Evolutionary conservation across 257 asterid genomes (phyloP).

Genomic region (Lithospermum erythrorhizon): DNA sequence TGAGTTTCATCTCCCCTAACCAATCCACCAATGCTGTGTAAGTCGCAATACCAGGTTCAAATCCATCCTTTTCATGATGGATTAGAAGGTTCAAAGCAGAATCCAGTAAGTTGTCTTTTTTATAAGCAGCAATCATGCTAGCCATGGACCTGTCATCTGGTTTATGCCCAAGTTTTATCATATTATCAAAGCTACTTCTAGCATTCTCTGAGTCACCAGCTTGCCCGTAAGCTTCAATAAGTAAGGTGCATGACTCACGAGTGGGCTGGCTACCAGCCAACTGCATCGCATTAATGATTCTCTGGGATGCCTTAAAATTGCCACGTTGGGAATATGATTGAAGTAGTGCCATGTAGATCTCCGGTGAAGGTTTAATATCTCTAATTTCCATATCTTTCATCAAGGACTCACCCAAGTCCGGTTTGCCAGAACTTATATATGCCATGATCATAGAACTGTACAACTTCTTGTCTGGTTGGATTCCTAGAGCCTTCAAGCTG

Average conservation of each 20-base stretch:
- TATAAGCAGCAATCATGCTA: conserved; percentile 51
- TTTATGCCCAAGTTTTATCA: conserved; percentile 47
- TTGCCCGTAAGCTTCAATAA: conserved; percentile 50
- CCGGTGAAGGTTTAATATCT: conserved; percentile 40
- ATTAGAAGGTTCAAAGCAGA: conserved; percentile 52
- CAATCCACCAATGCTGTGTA: conserved; percentile 66
- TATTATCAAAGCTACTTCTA: conserved; percentile 34
- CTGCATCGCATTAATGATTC: conserved; percentile 37
- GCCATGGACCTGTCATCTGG: conserved; percentile 81
- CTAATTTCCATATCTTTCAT: conserved; percentile 48
- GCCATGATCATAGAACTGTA: conserved; percentile 61
- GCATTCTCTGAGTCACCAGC: conserved; percentile 31
- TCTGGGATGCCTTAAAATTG: conserved; percentile 23
- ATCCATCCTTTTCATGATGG: conserved; percentile 59
- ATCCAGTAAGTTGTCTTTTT: conserved; percentile 41
- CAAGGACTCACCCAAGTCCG: conserved; percentile 29
- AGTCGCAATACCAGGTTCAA: conserved; percentile 66
- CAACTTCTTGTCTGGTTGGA: conserved; percentile 45
- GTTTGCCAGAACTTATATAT: conserved; percentile 48
- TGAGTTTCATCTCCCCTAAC: conserved; percentile 50
- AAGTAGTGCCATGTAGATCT: conserved; percentile 62
- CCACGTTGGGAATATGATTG: conserved; percentile 37
- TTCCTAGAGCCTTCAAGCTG: conserved; percentile 37
- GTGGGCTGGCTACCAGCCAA: conserved; percentile 34
- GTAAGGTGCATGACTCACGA: conserved; percentile 41